Evolutionary conservation across 2,329 filamentous ascomycete species (phyloP).

Genomic region (Ilyonectria destructans): DNA sequence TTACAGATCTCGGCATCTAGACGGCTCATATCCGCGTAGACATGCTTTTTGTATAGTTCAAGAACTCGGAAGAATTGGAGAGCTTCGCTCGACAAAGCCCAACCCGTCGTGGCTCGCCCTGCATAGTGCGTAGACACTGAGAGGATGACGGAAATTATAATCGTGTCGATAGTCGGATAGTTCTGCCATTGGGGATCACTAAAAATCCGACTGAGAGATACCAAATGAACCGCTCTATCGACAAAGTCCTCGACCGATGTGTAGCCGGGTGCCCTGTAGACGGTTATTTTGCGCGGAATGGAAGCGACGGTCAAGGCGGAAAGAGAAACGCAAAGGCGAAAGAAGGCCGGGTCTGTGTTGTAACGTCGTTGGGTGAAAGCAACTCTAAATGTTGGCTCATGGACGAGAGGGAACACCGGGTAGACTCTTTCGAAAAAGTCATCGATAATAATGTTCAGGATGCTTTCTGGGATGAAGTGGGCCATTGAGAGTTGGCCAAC

Average conservation of each 20-base stretch:
- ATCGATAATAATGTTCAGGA: conserved; percentile 1
- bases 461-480: conserved; percentile 10
- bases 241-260: not conserved
- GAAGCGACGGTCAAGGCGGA: conserved; percentile 12
- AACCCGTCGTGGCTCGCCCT: not conserved
- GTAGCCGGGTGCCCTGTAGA: not conserved
- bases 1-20: conserved; percentile 3
- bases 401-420: not conserved
- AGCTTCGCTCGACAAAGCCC: conserved; percentile 1
- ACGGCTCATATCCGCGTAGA: not conserved
- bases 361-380: not conserved
- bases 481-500: not conserved
- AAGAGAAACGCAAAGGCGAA: conserved; percentile 7
- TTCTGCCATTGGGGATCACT: conserved; percentile 4
- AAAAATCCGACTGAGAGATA: not conserved
- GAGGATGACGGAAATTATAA: conserved; percentile 6
- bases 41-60: not conserved
- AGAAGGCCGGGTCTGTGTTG: conserved; percentile 8
- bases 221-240: conserved; percentile 4
- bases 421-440: conserved; percentile 10
- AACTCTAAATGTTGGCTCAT: not conserved
- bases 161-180: not conserved
- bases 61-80: conserved; percentile 5
- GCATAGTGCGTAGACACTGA: conserved; percentile 1
- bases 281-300: not conserved